phyloP scores from a whole-genome alignment of 371 early-diverging fungal species.

The Zychaea mexicana region DNA sequence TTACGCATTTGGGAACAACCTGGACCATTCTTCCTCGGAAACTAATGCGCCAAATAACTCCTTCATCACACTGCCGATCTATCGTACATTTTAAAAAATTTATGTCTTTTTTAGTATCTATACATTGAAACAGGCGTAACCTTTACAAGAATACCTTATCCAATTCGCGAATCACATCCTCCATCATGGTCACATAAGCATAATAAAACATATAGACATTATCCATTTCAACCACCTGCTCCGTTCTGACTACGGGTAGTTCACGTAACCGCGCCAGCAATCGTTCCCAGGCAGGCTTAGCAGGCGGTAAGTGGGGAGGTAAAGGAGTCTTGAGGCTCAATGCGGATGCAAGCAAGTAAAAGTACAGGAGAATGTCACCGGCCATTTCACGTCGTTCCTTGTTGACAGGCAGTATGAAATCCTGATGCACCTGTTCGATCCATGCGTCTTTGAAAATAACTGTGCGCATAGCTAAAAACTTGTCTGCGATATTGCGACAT shows the following conservation, averaged over 20 bases:
- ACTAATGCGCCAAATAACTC: constrained; percentile 46
- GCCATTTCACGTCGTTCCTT: constrained; percentile 69
- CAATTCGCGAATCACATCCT: constrained; percentile 81
- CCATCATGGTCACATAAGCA: constrained; percentile 78
- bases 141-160: too few species aligned
- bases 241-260: constrained; percentile 50
- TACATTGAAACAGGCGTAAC: too few species aligned
- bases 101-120: too few species aligned
- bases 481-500: constrained; percentile 77
- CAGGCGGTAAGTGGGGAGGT: constrained; percentile 82
- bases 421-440: constrained; percentile 52
- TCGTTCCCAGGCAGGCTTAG: constrained; percentile 49
- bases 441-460: constrained; percentile 67
- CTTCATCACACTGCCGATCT: constrained; percentile 48
- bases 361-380: constrained; percentile 72
- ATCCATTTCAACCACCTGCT: constrained; percentile 50
- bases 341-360: constrained; percentile 82
- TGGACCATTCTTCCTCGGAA: constrained; percentile 45
- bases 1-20: constrained; percentile 37
- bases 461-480: constrained; percentile 70
- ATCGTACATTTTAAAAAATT: not conserved
- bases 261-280: constrained; percentile 51
- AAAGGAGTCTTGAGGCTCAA: constrained; percentile 80
- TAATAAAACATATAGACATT: constrained; percentile 77
- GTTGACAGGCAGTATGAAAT: constrained; percentile 61